These are phyloP conservation scores for Annona squamosa DNA, from an alignment of 164 flowering plant species.

Conservation along the genomic window DNA sequence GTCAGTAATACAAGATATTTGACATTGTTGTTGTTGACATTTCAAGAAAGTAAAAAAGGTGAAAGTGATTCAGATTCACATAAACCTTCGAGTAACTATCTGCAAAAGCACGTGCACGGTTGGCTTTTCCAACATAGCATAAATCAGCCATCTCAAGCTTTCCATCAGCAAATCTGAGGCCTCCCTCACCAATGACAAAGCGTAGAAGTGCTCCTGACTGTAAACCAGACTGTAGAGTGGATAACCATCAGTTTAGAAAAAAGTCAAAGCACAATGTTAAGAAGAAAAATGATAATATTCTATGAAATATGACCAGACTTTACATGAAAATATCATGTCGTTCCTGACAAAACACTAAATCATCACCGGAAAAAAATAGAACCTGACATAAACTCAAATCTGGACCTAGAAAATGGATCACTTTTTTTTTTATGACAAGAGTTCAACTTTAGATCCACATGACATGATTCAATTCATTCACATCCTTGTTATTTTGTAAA, in stretches of 20 bases:
- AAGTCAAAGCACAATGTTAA: background rate
- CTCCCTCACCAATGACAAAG: conserved; percentile 65
- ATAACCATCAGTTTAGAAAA: background rate
- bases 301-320: background rate
- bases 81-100: conserved; percentile 93
- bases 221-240: conserved; percentile 47
- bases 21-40: too few relatives aligned
- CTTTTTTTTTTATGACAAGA: too few relatives aligned
- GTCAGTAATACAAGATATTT: too few relatives aligned
- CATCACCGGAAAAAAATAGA: too few relatives aligned
- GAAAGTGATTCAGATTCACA: background rate
- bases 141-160: conserved; percentile 77
- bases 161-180: conserved; percentile 65
- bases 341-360: too few relatives aligned
- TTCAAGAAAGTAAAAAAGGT: background rate
- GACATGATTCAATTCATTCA: too few relatives aligned
- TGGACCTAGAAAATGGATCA: too few relatives aligned
- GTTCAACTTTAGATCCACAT: too few relatives aligned
- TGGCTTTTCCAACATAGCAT: conserved; percentile 56
- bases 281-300: background rate
- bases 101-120: conserved; percentile 84
- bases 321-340: too few relatives aligned
- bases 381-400: too few relatives aligned
- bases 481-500: too few relatives aligned
- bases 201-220: conserved; percentile 57